Evolutionary conservation across 2,329 filamentous ascomycete species (phyloP).

Genomic region (Neonectria neomacrospora): DNA sequence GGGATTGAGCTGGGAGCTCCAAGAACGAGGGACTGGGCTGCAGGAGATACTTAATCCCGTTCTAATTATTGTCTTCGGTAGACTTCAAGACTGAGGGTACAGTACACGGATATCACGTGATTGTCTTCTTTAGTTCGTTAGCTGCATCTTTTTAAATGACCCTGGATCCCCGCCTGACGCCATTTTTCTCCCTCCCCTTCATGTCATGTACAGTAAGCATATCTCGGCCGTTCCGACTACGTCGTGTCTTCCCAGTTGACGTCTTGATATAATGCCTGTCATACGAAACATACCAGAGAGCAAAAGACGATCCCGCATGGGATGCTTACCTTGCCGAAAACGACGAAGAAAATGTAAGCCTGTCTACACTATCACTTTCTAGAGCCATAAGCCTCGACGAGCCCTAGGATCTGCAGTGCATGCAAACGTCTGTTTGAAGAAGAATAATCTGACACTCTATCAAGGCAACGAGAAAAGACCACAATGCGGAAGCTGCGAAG

Average conservation of each 20-base stretch:
- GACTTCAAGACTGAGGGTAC: not conserved
- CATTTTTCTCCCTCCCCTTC: not conserved
- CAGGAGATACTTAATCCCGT: not conserved
- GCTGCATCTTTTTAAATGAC: not conserved
- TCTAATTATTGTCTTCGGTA: not conserved
- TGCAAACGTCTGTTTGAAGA: not conserved
- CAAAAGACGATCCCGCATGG: not conserved
- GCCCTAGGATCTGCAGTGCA: not conserved
- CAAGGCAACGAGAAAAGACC: not conserved
- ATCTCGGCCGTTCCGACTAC: not conserved
- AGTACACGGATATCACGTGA: not conserved
- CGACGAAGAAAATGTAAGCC: constrained; percentile 30
- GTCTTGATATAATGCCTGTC: not conserved
- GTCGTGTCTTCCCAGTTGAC: not conserved
- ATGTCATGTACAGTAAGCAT: not conserved
- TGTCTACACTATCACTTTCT: not conserved
- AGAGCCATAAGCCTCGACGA: not conserved
- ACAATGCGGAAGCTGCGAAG: not conserved
- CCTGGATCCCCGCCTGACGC: not conserved
- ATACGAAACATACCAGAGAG: not conserved
- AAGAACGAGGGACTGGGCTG: not conserved
- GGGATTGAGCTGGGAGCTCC: not conserved
- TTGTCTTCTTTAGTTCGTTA: not conserved
- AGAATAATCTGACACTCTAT: not conserved
- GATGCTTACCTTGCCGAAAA: constrained; percentile 30